Percentiles rank a stretch among this genome's conserved stretches.
Conservation (phyloP, 2,329 filamentous ascomycete genomes). For the Xylariaceae sp. region DNA sequence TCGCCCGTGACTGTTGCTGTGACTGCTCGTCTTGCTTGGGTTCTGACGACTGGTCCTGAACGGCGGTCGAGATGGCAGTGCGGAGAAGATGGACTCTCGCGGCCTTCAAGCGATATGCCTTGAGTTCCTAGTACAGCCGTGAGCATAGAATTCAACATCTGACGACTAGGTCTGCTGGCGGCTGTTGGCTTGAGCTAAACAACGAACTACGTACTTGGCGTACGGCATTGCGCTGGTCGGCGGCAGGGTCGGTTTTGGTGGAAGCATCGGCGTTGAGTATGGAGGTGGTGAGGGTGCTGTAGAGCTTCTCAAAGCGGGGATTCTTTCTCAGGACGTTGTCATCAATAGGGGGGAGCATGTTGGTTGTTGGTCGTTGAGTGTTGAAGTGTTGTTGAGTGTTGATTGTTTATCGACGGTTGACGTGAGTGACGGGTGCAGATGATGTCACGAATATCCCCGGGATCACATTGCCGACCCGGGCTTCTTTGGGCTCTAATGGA, state of each 20-base stretch:
- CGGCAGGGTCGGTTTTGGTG: slow-evolving; percentile 46
- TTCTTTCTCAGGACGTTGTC: slow-evolving; percentile 50
- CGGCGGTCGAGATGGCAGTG: slow-evolving; percentile 44
- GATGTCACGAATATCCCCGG: not conserved
- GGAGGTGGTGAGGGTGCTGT: slow-evolving; percentile 48
- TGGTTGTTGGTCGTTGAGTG: not conserved
- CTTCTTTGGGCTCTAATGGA: too few species aligned
- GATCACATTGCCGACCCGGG: too few species aligned
- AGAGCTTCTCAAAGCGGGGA: slow-evolving; percentile 55
- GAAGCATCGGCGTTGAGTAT: slow-evolving; percentile 55
- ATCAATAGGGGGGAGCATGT: slow-evolving; percentile 56
- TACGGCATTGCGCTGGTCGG: slow-evolving; percentile 46
- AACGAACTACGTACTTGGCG: slow-evolving; percentile 39
- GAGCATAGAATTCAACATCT: not conserved
- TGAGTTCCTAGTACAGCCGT: slow-evolving; percentile 41
- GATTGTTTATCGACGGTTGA: not conserved
- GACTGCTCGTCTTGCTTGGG: slow-evolving; percentile 20
- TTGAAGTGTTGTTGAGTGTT: not conserved
- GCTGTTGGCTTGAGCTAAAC: not conserved
- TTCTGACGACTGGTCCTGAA: slow-evolving; percentile 24
- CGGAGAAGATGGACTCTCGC: slow-evolving; percentile 49
- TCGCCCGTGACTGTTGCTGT: slow-evolving; percentile 16
- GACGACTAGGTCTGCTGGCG: not conserved
- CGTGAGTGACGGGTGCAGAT: not conserved
- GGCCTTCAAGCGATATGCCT: slow-evolving; percentile 41